These are phyloP conservation scores for Petunia hybrid DNA, from an alignment of 305 asterid genomes.

Conservation along the genomic window DNA sequence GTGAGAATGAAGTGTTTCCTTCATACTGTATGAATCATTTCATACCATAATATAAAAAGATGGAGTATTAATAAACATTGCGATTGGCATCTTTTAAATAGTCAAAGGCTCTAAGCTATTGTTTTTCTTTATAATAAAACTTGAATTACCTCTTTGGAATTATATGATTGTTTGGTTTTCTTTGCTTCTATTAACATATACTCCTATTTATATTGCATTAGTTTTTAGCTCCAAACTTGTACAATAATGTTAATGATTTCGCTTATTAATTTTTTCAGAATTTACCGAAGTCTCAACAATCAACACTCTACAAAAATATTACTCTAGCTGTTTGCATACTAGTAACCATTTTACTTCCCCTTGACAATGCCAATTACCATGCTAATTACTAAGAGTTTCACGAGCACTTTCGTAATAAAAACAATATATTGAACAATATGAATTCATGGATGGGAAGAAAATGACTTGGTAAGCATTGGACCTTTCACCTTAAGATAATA, in stretches of 20 bases:
- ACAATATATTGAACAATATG: too few relatives aligned
- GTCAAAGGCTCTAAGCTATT: not conserved
- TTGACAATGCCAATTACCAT: not conserved
- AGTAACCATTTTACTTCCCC: not conserved
- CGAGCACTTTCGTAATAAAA: not conserved
- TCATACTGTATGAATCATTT: not conserved
- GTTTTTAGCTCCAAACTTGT: not conserved
- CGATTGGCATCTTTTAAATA: not conserved
- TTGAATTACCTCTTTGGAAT: not conserved
- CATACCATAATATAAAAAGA: not conserved
- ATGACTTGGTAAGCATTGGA: conserved; percentile 4
- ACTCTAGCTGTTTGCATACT: not conserved
- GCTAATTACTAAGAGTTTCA: not conserved
- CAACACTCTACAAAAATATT: not conserved
- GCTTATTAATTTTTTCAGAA: too few relatives aligned
- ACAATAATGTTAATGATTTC: not conserved
- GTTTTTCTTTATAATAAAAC: too few relatives aligned
- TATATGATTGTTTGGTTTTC: conserved; percentile 3
- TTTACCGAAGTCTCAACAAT: too few relatives aligned
- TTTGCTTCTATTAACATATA: not conserved
- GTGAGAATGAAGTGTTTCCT: not conserved
- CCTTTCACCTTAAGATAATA: not conserved
- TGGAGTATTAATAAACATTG: not conserved
- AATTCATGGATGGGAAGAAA: not conserved
- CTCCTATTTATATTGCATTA: not conserved